Base-by-base conservation (phyloP, 2,329 filamentous ascomycete genomes). In the Sporothrix phasma region DNA sequence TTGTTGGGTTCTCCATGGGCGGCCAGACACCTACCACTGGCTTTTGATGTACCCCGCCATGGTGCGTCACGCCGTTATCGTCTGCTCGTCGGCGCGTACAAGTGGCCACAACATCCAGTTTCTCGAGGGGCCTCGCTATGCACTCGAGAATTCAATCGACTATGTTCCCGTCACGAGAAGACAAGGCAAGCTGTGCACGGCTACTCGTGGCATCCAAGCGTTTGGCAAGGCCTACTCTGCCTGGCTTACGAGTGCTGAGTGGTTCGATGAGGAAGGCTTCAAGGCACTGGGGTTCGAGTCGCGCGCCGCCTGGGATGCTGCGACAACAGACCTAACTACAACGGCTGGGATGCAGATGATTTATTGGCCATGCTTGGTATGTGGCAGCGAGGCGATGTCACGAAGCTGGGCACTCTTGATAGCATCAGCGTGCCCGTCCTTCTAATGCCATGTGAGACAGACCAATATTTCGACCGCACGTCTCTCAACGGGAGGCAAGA, bases 401-500 rank as follows among this genome's bases (percentile, higher is more conserved):
- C 82, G 5, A 87, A 91, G 70, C 79, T 85, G 65, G 80, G 81
- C 62, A 85, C 87, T 0, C 80, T 93, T 83, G 77, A 79, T 54
- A 80, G 78, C 2, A 91, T 93, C 73, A 88, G 87, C 72, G 86
- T 88, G 1, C 89, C 85, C 69, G 85, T 83, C 0, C 74, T 93
- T 47, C 86, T 93, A 3, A 73, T 92, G 15, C 89, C 90, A 0
- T 76, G 79, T 24, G 84, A 88, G 71, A 92, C 88, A 0, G 90
- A 93, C 71, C 78, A 93, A 4, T 93, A 93, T 93, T 94, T 68
- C 88, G 89, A 61, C 88, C 88, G 0, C 89, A 92, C 69, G 90
- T 92, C 68, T 91, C 88, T 0, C 83, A 88, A 69, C 85, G 87
- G 64, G 90, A 94, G 70, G 86, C 92, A 72, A 56, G 82, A 22